Evolutionary conservation across 306 rosid species (phyloP), one percentile per base, ranked within the genome.

Genomic region (Fragaria vesca): DNA sequence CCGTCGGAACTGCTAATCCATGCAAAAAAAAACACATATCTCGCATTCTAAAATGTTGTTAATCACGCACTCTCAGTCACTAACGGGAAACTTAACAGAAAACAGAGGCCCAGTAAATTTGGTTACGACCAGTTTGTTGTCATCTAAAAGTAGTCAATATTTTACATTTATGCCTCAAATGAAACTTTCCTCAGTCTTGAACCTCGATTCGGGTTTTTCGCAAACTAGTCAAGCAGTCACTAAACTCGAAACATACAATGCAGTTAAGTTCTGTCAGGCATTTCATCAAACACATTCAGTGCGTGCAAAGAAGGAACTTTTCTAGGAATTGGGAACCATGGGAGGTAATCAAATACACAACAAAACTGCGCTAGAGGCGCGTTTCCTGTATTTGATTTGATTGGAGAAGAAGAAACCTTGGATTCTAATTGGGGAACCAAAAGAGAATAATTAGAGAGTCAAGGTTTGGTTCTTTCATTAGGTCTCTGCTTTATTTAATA

Each of bases 231-330:
- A 66, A 18, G 26, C 20, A 66, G 43, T 45, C 18, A 15, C 4
- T 12, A n/a, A 4, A 60, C 10, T 11, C 8, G 30, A 12, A 61
- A 52, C 20, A 1, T 52, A 18, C 2, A 21, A 26, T 58, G 68
- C n/a, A 63, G 7, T 12, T 30, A 6, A 30, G 68, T 13, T 65
- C 47, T 36, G 2, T 66, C 26, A 34, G 47, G 24, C 70, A 66
- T 66, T 66, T 34, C 46, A 66, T 66, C 47, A 40, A 66, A 66
- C 70, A 66, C 15, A 2, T 66, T 66, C 21, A 15, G 70, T 66
- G 47, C 70, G n/a, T 36, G 2, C 9, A 36, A 66, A 17, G 6
- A 36, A 63, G 11, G 3, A 63, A 1, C 11, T 13, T 15, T 32
- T 30, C 9, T 62, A 12, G 0, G 4, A 62, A 30, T 2, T 1